Evolutionary conservation across 148 eudicot genomes (phyloP).

Genomic region (Rhododendron simsii): DNA sequence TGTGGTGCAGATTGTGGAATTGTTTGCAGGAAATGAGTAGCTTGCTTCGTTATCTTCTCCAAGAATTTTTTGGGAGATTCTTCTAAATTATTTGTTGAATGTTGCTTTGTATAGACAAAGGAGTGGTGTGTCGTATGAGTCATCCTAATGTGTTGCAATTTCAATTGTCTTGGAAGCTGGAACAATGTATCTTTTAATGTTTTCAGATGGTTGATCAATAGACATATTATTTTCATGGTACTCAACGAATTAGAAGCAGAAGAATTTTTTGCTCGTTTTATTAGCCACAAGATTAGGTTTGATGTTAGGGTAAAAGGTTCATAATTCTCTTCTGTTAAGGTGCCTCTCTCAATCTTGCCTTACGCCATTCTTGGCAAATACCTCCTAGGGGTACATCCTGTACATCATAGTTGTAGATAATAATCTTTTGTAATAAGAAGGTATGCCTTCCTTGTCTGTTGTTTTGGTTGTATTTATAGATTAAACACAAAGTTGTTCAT

Average conservation of each 20-base stretch:
- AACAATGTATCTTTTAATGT: neutral
- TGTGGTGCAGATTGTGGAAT: constrained; percentile 24
- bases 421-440: too few species aligned
- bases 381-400: too few species aligned
- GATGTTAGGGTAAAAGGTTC: neutral
- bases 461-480: constrained; percentile 31
- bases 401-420: neutral
- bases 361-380: too few species aligned
- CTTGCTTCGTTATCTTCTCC: neutral
- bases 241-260: neutral
- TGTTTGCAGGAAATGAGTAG: constrained; percentile 40
- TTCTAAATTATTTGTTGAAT: neutral
- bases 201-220: neutral
- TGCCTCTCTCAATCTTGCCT: too few species aligned
- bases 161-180: neutral
- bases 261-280: neutral
- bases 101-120: neutral
- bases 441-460: constrained; percentile 16
- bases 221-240: neutral
- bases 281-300: neutral
- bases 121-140: neutral
- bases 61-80: neutral
- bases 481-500: constrained; percentile 59
- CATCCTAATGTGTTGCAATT: neutral
- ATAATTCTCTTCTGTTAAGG: neutral